Percentiles rank a stretch among this genome's conserved stretches.
Evolutionary conservation across 169 alveolate genomes (phyloP).

Genomic region (Besnoitia besnoiti): DNA sequence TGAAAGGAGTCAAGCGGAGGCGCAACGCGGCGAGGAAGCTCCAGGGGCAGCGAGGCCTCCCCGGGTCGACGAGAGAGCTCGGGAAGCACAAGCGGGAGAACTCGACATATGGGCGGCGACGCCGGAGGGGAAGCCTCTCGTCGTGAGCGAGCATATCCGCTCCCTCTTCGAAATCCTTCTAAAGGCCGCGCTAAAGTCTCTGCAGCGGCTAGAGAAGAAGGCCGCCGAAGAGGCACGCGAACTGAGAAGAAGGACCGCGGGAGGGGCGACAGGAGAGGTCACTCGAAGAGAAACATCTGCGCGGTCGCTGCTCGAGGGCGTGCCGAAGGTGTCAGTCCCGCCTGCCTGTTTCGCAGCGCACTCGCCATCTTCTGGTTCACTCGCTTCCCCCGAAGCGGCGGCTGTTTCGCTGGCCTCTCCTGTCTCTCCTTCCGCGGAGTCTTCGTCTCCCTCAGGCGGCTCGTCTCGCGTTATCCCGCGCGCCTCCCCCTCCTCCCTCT

Average conservation of each 20-base stretch:
- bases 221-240: neutral
- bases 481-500: neutral
- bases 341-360: too few species aligned
- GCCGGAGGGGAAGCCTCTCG: slow-evolving; percentile 7
- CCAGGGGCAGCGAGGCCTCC: too few species aligned
- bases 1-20: neutral
- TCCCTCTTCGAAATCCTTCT: neutral
- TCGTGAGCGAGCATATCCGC: neutral
- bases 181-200: neutral
- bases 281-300: too few species aligned
- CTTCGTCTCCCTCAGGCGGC: neutral
- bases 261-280: too few species aligned
- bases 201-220: neutral
- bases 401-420: neutral
- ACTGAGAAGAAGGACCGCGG: neutral
- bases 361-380: too few species aligned
- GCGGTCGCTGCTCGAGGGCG: too few species aligned
- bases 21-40: neutral
- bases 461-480: neutral
- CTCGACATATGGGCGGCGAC: neutral
- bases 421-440: neutral
- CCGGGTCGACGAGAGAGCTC: neutral
- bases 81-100: neutral
- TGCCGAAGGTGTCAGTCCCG: too few species aligned
- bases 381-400: too few species aligned